Percentiles rank a stretch among this genome's conserved stretches.
Evolutionary conservation across 352 stramenopile genomes (phyloP).

Genomic region (Pythium phragmitis): DNA sequence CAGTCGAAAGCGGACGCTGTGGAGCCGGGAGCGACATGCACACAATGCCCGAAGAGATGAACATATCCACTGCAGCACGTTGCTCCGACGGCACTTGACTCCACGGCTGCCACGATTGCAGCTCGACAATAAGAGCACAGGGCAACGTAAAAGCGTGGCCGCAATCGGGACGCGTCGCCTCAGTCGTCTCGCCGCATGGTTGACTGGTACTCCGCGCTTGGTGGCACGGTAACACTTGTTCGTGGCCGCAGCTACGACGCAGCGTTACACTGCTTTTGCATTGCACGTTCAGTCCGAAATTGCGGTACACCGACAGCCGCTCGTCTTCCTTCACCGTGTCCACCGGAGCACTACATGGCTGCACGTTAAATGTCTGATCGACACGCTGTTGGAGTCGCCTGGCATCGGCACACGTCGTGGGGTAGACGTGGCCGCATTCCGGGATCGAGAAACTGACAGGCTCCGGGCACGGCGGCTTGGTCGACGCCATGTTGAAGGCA

Average conservation of each 20-base stretch:
- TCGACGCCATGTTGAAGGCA: conserved; percentile 65
- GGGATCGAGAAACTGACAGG: conserved; percentile 50
- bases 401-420: conserved; percentile 52
- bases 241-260: conserved; percentile 43
- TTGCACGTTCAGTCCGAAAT: conserved; percentile 43
- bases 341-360: conserved; percentile 5
- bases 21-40: conserved; percentile 35
- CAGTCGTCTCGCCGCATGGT: conserved; percentile 36
- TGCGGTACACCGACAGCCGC: conserved; percentile 27
- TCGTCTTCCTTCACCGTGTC: conserved; percentile 23
- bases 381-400: conserved; percentile 12
- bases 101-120: conserved; percentile 59
- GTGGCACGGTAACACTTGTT: conserved; percentile 46
- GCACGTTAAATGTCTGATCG: not conserved
- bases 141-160: conserved; percentile 43
- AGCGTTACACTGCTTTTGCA: conserved; percentile 41
- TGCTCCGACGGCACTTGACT: conserved; percentile 8
- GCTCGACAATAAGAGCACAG: conserved; percentile 32
- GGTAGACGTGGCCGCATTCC: conserved; percentile 64
- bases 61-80: conserved; percentile 28
- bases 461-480: conserved; percentile 45
- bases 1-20: conserved; percentile 17
- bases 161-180: conserved; percentile 37
- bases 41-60: conserved; percentile 40
- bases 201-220: conserved; percentile 35